Base-by-base conservation (phyloP, 2,329 filamentous ascomycete species). In the Botryotinia calthae region DNA sequence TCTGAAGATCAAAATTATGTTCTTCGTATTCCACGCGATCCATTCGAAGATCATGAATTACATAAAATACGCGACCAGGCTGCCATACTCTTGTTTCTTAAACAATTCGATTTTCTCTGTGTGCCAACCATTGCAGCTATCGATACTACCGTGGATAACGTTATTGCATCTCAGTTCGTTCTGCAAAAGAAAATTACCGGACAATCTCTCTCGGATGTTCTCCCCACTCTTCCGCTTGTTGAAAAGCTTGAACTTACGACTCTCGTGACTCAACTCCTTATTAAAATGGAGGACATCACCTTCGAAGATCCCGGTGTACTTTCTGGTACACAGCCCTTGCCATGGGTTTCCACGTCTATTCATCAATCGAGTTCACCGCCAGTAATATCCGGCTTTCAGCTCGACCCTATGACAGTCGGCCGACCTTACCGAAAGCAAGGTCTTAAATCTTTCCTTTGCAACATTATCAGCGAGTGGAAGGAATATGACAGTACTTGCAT, bases 171-270 rank as follows among this genome's bases (percentile, higher is more conserved):
- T 16, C 37, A 61, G 51, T 78, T 44, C 28, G 72, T 78, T 16
- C 46, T 78, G 4, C 76, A 77, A n/a, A 2, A 69, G 2, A 54
- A 68, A 31, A 48, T 78, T 16, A 72, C 51, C 0, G 77, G 77
- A 10, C 18, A 54, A 18, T 4, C 48, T 12, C 31, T 74, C 2
- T 4, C 62, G 0, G 51, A 69, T 20, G 40, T 74, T 4, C 75
- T 70, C 61, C 71, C 74, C 25, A 34, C 62, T 18, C 65, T 76
- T 18, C 67, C 74, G 5, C 58, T 75, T 1, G 10, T 4, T 1
- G 74, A 76, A 31, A 76, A 74, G 61, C 73, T 78, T 9, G 63
- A 77, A 56, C 31, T 77, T 18, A 66, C 72, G 1, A 71, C 40
- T 4, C 0, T 51, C 1, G 56, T 76, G 37, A 70, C 75, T 16